Evolutionary conservation across 2,329 filamentous ascomycete species (phyloP).

Genomic region (Hortaea sp.): DNA sequence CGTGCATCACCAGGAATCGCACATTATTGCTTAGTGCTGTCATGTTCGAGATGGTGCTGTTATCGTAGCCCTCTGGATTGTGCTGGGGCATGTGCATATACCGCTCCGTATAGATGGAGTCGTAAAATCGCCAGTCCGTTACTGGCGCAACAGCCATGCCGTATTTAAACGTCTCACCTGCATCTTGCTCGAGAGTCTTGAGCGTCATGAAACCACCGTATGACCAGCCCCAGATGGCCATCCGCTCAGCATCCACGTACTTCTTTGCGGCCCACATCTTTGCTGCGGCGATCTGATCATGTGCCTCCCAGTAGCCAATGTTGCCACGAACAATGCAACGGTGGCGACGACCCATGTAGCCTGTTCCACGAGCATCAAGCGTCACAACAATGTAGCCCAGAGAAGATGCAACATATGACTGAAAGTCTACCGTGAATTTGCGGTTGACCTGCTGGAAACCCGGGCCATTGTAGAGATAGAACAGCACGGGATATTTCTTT

Average conservation of each 20-base stretch:
- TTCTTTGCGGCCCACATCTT: constrained; percentile 70
- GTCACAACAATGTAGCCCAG: constrained; percentile 92
- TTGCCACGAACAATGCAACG: constrained; percentile 75
- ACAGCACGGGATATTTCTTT: constrained; percentile 86
- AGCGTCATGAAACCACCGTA: constrained; percentile 93
- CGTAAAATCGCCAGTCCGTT: constrained; percentile 95
- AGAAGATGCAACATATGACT: constrained; percentile 73
- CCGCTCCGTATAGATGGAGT: constrained; percentile 86
- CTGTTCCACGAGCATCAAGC: constrained; percentile 86
- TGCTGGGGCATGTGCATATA: constrained; percentile 93
- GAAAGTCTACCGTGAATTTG: constrained; percentile 75
- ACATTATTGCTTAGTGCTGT: constrained; percentile 64
- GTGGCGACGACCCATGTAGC: constrained; percentile 74
- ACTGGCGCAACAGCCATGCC: constrained; percentile 97
- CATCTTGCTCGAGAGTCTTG: constrained; percentile 88
- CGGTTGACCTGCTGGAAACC: constrained; percentile 84
- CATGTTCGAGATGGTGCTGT: constrained; percentile 63
- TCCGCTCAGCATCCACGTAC: constrained; percentile 71
- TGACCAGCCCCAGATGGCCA: constrained; percentile 98
- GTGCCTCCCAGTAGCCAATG: constrained; percentile 73
- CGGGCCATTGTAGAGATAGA: constrained; percentile 88
- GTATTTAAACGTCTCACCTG: constrained; percentile 81
- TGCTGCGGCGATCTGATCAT: constrained; percentile 75
- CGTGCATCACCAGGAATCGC: constrained; percentile 91
- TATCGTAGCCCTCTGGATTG: constrained; percentile 68